Evolutionary conservation across 2,329 filamentous ascomycete species (phyloP), one percentile per base, ranked within the genome.

Genomic region (Alternaria gansuensis): DNA sequence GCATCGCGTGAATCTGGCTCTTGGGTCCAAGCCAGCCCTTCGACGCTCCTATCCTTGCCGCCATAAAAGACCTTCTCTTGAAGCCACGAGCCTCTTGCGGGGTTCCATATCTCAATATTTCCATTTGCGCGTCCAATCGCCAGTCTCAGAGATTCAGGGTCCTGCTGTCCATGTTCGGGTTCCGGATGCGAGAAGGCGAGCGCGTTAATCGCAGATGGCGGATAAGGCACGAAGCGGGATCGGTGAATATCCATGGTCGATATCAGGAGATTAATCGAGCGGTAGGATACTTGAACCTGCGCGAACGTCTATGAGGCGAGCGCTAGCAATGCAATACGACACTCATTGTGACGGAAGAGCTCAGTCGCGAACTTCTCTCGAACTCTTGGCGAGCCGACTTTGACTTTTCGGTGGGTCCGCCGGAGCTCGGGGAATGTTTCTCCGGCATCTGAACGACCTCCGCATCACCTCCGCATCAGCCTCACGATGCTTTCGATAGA

Each of bases 91-190:
- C 91, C 92, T 64, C 86, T 87, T 53, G 88, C 81, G 3, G 94
- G 93, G 77, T 97, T 97, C 95, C 95, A 99, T 65, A 99, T 93
- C 80, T 99, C 95, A 69, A 99, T 95, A 74, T 97, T 92, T 69
- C 95, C 95, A 76, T 98, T 97, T 58, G 92, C 90, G 66, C 95
- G 89, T 60, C 95, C 95, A 70, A 99, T 86, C 2, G 95, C 95
- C 54, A 98, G 86, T 67, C 93, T 88, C 54, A 92, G 84, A 51
- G 84, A 87, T 62, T 83, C 85, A 23, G 84, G 83, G 69, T 79
- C 84, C 28, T 69, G 65, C 24, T 70, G 71, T 40, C 68, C 68
- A 44, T 73, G 67, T 67, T 76, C 65, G 8, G 71, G 67, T 79
- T 79, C 75, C 77, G 80, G 64, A 76, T 97, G 91, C 5, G 95